A percentile compares a stretch with the other conserved stretches of the same genome.
Evolutionary conservation across 2,329 filamentous ascomycete genomes (phyloP).

Genomic region (Tolypocladium sp.): DNA sequence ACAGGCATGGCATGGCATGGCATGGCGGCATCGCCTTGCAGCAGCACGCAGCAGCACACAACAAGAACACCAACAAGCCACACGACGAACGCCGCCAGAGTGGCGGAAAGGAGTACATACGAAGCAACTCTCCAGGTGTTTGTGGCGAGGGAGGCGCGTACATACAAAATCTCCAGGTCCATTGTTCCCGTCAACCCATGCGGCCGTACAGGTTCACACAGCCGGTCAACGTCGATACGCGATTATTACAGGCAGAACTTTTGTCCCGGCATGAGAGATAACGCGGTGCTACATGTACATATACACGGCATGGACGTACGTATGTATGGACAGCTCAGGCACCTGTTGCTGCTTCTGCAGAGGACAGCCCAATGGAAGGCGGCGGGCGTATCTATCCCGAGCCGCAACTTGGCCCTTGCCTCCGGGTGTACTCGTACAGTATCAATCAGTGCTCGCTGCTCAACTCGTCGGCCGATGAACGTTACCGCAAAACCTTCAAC

Average conservation of each 20-base stretch:
- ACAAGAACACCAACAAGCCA: not conserved
- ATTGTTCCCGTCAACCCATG: not conserved
- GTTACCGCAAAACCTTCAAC: too few species aligned
- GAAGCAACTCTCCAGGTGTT: too few species aligned
- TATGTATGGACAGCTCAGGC: not conserved
- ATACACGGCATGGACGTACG: not conserved
- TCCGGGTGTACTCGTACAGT: too few species aligned
- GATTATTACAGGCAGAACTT: not conserved
- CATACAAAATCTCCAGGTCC: not conserved
- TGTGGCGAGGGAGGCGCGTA: not conserved
- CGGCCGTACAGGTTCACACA: not conserved
- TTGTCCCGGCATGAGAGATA: not conserved
- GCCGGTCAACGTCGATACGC: not conserved
- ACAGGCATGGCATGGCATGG: not conserved
- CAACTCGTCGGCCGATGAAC: too few species aligned
- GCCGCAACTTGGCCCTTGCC: too few species aligned
- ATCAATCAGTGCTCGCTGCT: too few species aligned
- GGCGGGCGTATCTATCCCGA: not conserved
- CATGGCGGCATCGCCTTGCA: not conserved
- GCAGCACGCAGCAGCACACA: not conserved
- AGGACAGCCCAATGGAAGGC: not conserved
- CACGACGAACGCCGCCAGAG: not conserved
- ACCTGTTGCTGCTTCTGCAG: not conserved
- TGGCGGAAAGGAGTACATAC: not conserved
- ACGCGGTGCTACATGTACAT: not conserved